Evolutionary conservation across 352 stramenopile genomes (phyloP), one percentile per base, ranked within the genome.

Genomic region (Blastocystis sp.): DNA sequence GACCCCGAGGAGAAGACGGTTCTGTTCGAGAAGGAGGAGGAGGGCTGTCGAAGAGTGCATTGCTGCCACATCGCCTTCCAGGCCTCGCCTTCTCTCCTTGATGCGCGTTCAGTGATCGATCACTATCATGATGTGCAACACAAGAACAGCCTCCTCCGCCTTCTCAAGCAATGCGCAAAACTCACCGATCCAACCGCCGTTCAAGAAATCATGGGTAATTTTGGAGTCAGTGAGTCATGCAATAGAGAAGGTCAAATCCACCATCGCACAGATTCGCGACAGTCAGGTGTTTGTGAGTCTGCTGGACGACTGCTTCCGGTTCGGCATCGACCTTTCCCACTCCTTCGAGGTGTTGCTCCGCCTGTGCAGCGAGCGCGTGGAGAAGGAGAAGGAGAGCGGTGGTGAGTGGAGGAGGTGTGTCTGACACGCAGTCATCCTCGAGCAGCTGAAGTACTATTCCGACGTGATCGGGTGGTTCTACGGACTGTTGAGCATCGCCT

Each of bases 241-340:
- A 7, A 56, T 14, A 56, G 48, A 56, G 5, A 14, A 56, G 48
- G 48, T 56, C 48, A 56, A 56, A 14, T 56, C 48, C 14, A 17
- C 48, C 48, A 70, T 84, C 48, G 9, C 21, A 28, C 28, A 34
- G 2, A 84, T 84, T 70, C 56, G 23, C 0, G n/a, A 84, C 41
- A 38, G 52, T 17, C 52, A 40, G 11, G n/a, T 84, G 48, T 84
- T 69, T 84, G 45, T 84, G 45, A 53, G 52, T n/a, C 38, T 84
- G 4, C 74, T 84, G 3, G 56, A 84, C 21, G 74, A 84, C 34
- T 84, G 74, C 41, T 84, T 84, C 45, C 52, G 28, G 2, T 84
- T 40, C 48, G 74, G 74, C 1, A 69, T 84, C 38, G 74, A 84
- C 17, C 28, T 84, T 14, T 67, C 74, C n/a, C 74, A 53, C 2